Percentiles rank a stretch among this genome's conserved stretches.
phyloP scores from a whole-genome alignment of 2,329 filamentous ascomycete species.

The Fusarium torreyae region DNA sequence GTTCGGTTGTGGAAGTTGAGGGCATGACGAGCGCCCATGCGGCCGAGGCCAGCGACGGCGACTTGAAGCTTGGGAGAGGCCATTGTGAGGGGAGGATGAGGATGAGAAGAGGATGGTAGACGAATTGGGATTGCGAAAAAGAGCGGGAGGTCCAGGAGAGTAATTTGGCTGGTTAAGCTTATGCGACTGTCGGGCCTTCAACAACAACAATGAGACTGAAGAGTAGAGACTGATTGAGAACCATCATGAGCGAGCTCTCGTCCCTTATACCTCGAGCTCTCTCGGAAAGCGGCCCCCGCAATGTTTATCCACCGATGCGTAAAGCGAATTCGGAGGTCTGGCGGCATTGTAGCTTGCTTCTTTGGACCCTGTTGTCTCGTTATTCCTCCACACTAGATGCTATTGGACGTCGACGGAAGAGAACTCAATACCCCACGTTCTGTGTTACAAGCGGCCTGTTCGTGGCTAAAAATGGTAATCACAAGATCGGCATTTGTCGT shows the following conservation, averaged over 20 bases:
- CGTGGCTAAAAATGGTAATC: constrained; percentile 8
- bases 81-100: constrained; percentile 26
- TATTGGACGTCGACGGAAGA: background rate
- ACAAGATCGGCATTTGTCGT: constrained; percentile 17
- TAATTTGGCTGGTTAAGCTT: constrained; percentile 1
- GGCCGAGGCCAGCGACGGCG: constrained; percentile 47
- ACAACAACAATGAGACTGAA: constrained; percentile 7
- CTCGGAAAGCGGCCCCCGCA: background rate
- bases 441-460: constrained; percentile 4
- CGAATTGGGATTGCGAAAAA: background rate
- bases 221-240: background rate
- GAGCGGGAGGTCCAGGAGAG: constrained; percentile 4
- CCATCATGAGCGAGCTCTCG: constrained; percentile 19
- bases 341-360: constrained; percentile 1
- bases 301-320: constrained; percentile 1
- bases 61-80: constrained; percentile 46
- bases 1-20: constrained; percentile 49
- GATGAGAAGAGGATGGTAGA: background rate
- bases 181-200: background rate
- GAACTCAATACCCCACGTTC: constrained; percentile 12
- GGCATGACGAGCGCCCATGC: constrained; percentile 49
- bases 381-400: background rate
- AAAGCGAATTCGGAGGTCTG: constrained; percentile 22
- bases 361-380: background rate
- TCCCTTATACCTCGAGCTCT: constrained; percentile 31